Conservation (phyloP, 768 basidiomycete species). For the Leccinum obscurum region DNA sequence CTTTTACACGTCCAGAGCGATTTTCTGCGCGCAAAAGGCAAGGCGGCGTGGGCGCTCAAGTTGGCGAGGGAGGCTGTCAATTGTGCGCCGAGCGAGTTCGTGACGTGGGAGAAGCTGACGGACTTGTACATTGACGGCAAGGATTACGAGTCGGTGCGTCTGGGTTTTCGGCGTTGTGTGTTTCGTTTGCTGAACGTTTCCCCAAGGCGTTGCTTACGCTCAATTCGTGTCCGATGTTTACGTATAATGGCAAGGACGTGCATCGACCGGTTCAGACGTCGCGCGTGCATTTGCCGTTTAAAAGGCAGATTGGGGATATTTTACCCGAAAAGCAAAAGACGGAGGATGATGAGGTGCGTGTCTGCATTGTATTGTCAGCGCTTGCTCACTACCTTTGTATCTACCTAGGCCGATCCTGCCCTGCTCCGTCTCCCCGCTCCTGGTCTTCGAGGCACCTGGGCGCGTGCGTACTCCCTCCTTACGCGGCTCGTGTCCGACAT, state of each 20-base stretch:
- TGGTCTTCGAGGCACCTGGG: slow-evolving; percentile 93
- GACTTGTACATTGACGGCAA: slow-evolving; percentile 91
- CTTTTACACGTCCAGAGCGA: slow-evolving; percentile 94
- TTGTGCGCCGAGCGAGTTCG: slow-evolving; percentile 97
- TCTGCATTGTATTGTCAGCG: too few relatives aligned
- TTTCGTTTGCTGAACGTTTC: not conserved
- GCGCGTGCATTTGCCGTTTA: slow-evolving; percentile 83
- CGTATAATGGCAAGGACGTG: slow-evolving; percentile 93
- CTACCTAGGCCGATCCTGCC: slow-evolving; percentile 81
- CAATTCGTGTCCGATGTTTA: slow-evolving; percentile 99
- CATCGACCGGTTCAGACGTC: slow-evolving; percentile 82
- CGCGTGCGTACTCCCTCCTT: slow-evolving; percentile 88
- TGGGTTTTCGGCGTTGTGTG: not conserved
- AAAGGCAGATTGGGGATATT: slow-evolving; percentile 84
- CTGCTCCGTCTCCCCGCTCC: slow-evolving; percentile 94
- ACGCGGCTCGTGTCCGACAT: slow-evolving; percentile 91
- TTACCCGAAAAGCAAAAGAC: slow-evolving; percentile 81
- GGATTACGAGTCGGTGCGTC: slow-evolving; percentile 69
- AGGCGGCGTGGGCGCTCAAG: slow-evolving; percentile 85
- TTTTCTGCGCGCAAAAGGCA: slow-evolving; percentile 85
- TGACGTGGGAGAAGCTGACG: slow-evolving; percentile 98
- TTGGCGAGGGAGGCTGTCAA: slow-evolving; percentile 95
- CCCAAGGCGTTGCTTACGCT: slow-evolving; percentile 81
- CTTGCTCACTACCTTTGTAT: not conserved
- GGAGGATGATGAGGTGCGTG: slow-evolving; percentile 77